Evolutionary conservation across 1,284 basidiomycete species (phyloP).

Genomic region (Coniferiporia weirii): DNA sequence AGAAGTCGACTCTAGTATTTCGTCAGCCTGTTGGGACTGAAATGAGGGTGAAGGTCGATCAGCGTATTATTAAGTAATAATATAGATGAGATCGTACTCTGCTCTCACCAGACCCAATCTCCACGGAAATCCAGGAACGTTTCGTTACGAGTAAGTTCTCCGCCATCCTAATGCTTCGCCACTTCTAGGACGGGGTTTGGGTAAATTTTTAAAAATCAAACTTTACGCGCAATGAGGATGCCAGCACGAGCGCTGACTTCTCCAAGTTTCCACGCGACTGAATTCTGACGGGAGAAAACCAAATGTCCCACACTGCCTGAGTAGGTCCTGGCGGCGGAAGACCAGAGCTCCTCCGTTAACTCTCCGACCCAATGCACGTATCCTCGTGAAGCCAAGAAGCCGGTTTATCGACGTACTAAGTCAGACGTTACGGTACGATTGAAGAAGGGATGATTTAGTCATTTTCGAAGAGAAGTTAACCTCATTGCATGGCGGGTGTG

Average conservation of each 20-base stretch:
- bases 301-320: background rate
- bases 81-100: background rate
- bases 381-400: background rate
- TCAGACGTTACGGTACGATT: too few relatives aligned
- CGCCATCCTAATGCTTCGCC: background rate
- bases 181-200: background rate
- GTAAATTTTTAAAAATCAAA: background rate
- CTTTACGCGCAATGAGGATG: background rate
- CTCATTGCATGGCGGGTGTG: too few relatives aligned
- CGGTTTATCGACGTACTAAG: too few relatives aligned
- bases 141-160: background rate
- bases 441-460: too few relatives aligned
- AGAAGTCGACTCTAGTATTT: background rate
- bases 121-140: constrained; percentile 1
- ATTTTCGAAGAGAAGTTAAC: too few relatives aligned
- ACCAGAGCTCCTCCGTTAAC: background rate
- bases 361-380: background rate
- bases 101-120: background rate
- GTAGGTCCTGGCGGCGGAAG: background rate
- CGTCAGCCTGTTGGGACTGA: background rate
- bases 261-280: background rate
- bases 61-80: constrained; percentile 1
- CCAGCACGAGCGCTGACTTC: background rate
- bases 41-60: background rate
- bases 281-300: background rate